phyloP scores from a whole-genome alignment of 2,329 filamentous ascomycete genomes.

The Fusarium sp. region DNA sequence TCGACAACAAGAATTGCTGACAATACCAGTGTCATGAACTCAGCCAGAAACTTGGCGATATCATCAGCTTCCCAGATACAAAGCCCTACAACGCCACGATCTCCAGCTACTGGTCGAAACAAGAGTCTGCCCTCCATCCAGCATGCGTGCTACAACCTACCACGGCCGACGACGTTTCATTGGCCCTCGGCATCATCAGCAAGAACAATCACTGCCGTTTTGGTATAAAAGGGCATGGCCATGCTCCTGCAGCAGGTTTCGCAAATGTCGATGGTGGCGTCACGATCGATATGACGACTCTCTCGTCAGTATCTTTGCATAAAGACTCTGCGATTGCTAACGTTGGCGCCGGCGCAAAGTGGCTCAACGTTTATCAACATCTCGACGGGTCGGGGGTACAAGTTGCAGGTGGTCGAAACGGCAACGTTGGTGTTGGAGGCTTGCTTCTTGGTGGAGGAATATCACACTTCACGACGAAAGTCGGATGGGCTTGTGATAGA shows the following conservation, averaged over 20 bases:
- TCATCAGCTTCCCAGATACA: neutral
- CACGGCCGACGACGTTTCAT: accelerated
- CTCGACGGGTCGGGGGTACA: neutral
- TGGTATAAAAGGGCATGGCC: neutral
- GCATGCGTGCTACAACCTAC: neutral
- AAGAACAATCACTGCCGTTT: neutral
- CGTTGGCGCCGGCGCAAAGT: constrained; percentile 4
- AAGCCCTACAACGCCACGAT: neutral
- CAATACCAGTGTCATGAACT: neutral
- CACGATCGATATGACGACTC: constrained; percentile 1
- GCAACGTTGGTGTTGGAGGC: constrained; percentile 3
- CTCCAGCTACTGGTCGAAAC: neutral
- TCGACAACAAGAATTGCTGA: neutral
- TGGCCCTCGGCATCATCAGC: neutral
- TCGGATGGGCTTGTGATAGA: constrained; percentile 5
- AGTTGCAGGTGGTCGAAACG: constrained; percentile 1
- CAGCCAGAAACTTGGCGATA: accelerated
- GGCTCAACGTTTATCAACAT: neutral
- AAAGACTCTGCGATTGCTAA: neutral
- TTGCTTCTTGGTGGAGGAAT: constrained; percentile 3
- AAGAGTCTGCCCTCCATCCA: neutral
- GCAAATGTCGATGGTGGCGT: constrained; percentile 3
- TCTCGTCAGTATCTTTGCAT: neutral
- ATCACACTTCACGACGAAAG: constrained; percentile 1
- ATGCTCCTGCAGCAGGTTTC: constrained; percentile 6